These are phyloP conservation scores for Psidium friedrichsthalianum DNA, from an alignment of 345 rosid genomes.

Conservation along the genomic window DNA sequence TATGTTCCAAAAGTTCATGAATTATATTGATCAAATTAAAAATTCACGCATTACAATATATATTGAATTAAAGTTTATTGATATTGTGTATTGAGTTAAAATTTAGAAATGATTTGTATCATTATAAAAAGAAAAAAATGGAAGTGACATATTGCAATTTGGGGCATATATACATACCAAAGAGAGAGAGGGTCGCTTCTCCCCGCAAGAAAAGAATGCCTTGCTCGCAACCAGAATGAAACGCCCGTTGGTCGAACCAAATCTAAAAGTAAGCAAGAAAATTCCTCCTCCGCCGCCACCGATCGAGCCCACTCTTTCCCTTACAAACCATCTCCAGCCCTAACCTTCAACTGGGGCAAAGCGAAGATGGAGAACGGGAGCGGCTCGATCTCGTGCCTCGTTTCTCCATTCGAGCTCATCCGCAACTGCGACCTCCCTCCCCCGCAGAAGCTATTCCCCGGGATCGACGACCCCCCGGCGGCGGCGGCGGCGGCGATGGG, in stretches of 20 bases:
- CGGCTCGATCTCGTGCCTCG: background rate
- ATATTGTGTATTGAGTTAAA: too few species aligned
- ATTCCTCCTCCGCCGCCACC: background rate
- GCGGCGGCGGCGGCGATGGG: background rate
- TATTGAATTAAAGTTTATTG: too few species aligned
- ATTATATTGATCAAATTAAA: too few species aligned
- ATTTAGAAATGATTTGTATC: too few species aligned
- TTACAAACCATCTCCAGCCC: background rate
- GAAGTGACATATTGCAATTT: background rate
- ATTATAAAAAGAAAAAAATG: background rate
- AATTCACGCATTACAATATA: too few species aligned
- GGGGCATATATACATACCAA: background rate
- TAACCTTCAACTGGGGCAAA: background rate
- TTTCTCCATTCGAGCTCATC: constrained; percentile 1
- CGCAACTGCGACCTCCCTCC: constrained; percentile 60
- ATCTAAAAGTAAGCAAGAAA: background rate
- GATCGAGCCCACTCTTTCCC: background rate
- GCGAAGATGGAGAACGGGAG: background rate
- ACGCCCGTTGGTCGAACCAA: background rate
- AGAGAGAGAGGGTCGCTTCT: background rate
- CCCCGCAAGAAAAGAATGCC: background rate
- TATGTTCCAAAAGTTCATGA: too few species aligned
- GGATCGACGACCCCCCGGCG: constrained; percentile 7
- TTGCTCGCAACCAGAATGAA: background rate
- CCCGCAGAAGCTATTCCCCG: constrained; percentile 30